Evolutionary conservation across 805 yeast genomes (phyloP).

Genomic region (Cyberlindnera euphorbiiphila): DNA sequence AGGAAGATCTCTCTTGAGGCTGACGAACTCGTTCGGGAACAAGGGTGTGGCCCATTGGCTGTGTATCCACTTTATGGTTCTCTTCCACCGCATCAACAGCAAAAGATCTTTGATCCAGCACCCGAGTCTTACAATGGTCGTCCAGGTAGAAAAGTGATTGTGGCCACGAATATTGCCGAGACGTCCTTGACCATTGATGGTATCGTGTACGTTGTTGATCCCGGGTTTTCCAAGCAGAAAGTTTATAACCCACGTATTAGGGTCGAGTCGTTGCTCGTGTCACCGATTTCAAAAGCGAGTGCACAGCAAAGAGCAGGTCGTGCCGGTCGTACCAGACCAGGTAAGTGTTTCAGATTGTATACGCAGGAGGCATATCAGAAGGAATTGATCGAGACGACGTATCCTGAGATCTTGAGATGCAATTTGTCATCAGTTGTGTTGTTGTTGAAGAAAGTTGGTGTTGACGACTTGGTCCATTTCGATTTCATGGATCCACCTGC

Average conservation of each 20-base stretch:
- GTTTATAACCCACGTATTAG: conserved; percentile 95
- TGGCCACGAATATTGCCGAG: conserved; percentile 95
- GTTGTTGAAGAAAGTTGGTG: conserved; percentile 89
- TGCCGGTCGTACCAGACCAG: conserved; percentile 99
- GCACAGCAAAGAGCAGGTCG: conserved; percentile 99
- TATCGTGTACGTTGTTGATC: conserved; percentile 94
- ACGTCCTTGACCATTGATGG: conserved; percentile 97
- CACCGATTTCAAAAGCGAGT: conserved; percentile 95
- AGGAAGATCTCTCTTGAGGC: conserved; percentile 83
- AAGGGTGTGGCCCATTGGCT: conserved; percentile 80
- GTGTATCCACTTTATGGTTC: conserved; percentile 97
- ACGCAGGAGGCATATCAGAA: conserved; percentile 95
- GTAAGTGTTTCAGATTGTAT: conserved; percentile 93
- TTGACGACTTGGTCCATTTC: conserved; percentile 94
- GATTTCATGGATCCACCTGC: conserved; percentile 99
- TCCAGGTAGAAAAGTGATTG: conserved; percentile 93
- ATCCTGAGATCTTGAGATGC: conserved; percentile 91
- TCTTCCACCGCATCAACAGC: conserved; percentile 93
- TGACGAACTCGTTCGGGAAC: conserved; percentile 85
- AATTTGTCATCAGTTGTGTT: conserved; percentile 89
- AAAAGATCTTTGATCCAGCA: conserved; percentile 88
- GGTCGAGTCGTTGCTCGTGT: conserved; percentile 89
- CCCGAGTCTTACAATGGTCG: conserved; percentile 70
- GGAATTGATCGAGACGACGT: conserved; percentile 90
- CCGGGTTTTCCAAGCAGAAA: conserved; percentile 95